Base-by-base conservation (phyloP, 179 eudicot genomes). In the Nepenthes alata region DNA sequence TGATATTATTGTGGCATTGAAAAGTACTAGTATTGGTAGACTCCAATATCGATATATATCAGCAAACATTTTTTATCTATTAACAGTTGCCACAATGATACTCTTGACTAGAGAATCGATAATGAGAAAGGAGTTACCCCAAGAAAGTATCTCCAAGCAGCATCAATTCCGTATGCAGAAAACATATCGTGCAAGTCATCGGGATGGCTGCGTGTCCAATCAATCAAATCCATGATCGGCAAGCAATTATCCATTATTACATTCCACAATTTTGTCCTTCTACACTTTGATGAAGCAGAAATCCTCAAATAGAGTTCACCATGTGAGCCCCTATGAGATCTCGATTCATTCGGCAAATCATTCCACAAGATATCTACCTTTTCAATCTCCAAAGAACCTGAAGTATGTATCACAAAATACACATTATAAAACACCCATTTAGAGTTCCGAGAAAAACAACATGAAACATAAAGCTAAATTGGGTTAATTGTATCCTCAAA, bases 351-450 rank as follows among this genome's bases (percentile, higher is more conserved):
- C 2, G 81, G 73, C 53, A 51, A 63, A 74, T 91, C 95, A 70
- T 78, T 83, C 98, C 98, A 91, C 61, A 81, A 61, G 71, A 89
- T 85, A 56, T 89, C 89, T 16, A 89, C 96, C 83, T 89, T 89
- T 65, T 83, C 85, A 57, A 91, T 77, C 74, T 82, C 96, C 35
- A 58, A 64, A 70, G 77, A 81, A 70, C 98, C 98, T 91, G 61
- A 25, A 67, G 50, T 55, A 52, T 11, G 70, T 59, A 39, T 16
- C 47, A 44, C n/a, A 8, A 55, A 48, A 58, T 38, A 25, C 25
- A 25, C 5, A 35, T 69, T 35, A 67, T 35, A 61, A 48, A 41
- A 11, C 11, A 41, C 37, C 45, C 5, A 41, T 4, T 4, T 25
- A 25, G 25, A 25, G 25, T 25, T 25, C 25, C 25, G 25, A 25